Percentiles rank a stretch among this genome's conserved stretches.
These are phyloP conservation scores for Ceriops tagal DNA, from an alignment of 345 rosid species.

Conservation along the genomic window DNA sequence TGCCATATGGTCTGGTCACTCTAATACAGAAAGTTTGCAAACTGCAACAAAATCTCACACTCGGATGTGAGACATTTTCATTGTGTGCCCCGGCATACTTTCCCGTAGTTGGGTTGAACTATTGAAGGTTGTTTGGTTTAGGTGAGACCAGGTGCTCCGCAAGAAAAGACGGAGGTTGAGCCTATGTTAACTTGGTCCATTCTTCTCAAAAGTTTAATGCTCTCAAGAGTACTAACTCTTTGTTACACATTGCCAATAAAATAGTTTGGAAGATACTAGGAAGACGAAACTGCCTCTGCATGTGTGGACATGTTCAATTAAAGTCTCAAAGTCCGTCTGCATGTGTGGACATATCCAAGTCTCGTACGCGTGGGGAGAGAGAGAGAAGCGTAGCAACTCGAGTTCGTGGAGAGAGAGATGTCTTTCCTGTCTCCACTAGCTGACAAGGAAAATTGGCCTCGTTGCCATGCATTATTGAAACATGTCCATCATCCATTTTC, in stretches of 20 bases:
- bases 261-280: slow-evolving; percentile 18
- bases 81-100: not conserved
- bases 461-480: slow-evolving; percentile 42
- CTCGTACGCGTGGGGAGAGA: not conserved
- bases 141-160: slow-evolving; percentile 12
- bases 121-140: not conserved
- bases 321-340: slow-evolving; percentile 8
- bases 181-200: slow-evolving; percentile 15
- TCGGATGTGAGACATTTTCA: slow-evolving; percentile 16
- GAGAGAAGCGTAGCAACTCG: slow-evolving; percentile 16
- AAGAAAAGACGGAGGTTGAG: slow-evolving; percentile 11
- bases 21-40: not conserved
- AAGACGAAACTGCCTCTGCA: slow-evolving; percentile 14
- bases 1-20: not conserved
- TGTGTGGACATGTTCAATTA: slow-evolving; percentile 24
- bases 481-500: slow-evolving; percentile 29
- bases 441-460: slow-evolving; percentile 42
- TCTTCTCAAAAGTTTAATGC: slow-evolving; percentile 18
- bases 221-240: not conserved
- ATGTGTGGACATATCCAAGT: slow-evolving; percentile 26
- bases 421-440: slow-evolving; percentile 46
- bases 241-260: slow-evolving; percentile 12
- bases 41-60: not conserved
- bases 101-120: slow-evolving; percentile 1
- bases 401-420: slow-evolving; percentile 28